Percentiles rank a stretch among this genome's conserved stretches.
These are phyloP conservation scores for Thalia dealbata DNA, from an alignment of 176 grass and related monocot genomes.

Conservation along the genomic window DNA sequence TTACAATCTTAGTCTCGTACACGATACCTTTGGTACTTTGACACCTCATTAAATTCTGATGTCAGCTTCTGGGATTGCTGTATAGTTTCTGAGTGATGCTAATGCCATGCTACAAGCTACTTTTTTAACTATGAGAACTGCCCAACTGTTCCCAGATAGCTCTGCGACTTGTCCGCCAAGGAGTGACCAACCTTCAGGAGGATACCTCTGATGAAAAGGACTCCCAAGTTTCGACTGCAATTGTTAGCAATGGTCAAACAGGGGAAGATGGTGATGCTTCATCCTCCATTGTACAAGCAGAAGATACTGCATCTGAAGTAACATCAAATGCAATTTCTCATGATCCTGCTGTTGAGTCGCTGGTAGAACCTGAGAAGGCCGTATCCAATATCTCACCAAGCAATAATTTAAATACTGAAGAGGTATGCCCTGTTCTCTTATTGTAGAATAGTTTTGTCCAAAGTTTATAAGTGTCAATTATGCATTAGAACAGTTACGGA, in stretches of 20 bases:
- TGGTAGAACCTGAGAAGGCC: background rate
- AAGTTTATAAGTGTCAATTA: too few relatives aligned
- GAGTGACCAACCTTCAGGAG: background rate
- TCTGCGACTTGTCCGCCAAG: slow-evolving; percentile 3
- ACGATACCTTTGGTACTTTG: background rate
- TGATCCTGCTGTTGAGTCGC: background rate
- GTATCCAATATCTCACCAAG: background rate
- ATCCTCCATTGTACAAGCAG: background rate
- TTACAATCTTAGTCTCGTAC: too few relatives aligned
- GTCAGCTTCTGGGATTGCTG: background rate
- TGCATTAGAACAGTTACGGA: too few relatives aligned
- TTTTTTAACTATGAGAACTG: background rate
- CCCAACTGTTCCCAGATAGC: background rate
- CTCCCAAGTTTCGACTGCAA: background rate
- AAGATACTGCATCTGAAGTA: background rate
- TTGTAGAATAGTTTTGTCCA: background rate
- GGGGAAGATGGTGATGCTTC: background rate
- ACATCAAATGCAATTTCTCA: background rate
- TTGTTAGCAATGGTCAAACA: background rate
- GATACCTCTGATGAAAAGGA: background rate
- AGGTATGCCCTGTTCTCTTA: background rate
- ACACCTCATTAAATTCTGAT: background rate
- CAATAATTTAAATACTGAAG: background rate
- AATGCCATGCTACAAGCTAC: background rate
- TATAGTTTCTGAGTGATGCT: background rate